Evolutionary conservation across 2,329 filamentous ascomycete species (phyloP).

Genomic region (Coleophoma crateriformis): DNA sequence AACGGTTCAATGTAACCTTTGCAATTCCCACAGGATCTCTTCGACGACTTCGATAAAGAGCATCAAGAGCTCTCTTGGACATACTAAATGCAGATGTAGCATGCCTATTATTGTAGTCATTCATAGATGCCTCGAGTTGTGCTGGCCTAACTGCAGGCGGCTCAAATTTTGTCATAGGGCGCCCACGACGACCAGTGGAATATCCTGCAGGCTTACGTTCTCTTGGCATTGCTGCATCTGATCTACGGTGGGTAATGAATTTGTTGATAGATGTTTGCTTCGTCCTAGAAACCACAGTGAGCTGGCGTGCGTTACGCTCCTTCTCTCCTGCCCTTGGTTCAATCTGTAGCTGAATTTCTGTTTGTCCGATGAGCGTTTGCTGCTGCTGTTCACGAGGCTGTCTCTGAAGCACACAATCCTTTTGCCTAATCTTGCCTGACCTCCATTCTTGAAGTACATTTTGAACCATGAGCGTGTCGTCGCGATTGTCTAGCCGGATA

Average conservation of each 20-base stretch:
- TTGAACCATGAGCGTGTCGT: slow-evolving; percentile 53
- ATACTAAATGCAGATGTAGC: slow-evolving; percentile 36
- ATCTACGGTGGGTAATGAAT: slow-evolving; percentile 22
- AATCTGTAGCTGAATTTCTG: not conserved
- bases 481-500: slow-evolving; percentile 56
- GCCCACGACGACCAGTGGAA: no score
- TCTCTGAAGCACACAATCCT: not conserved
- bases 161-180: slow-evolving; percentile 9
- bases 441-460: slow-evolving; percentile 51
- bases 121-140: slow-evolving; percentile 46
- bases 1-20: slow-evolving; percentile 31
- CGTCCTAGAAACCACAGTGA: slow-evolving; percentile 12
- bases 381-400: not conserved
- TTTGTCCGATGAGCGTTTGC: not conserved
- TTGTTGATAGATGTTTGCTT: slow-evolving; percentile 20
- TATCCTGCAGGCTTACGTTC: no score
- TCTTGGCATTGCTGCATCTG: no score
- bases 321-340: not conserved
- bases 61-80: slow-evolving; percentile 50
- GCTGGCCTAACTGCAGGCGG: slow-evolving; percentile 36
- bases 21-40: slow-evolving; percentile 20
- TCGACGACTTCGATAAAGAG: slow-evolving; percentile 40
- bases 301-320: slow-evolving; percentile 5
- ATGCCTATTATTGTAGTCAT: slow-evolving; percentile 25
- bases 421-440: slow-evolving; percentile 22